Evolutionary conservation across 2,329 filamentous ascomycete genomes (phyloP).

Genomic region (Acephala macrosclerotiorum): DNA sequence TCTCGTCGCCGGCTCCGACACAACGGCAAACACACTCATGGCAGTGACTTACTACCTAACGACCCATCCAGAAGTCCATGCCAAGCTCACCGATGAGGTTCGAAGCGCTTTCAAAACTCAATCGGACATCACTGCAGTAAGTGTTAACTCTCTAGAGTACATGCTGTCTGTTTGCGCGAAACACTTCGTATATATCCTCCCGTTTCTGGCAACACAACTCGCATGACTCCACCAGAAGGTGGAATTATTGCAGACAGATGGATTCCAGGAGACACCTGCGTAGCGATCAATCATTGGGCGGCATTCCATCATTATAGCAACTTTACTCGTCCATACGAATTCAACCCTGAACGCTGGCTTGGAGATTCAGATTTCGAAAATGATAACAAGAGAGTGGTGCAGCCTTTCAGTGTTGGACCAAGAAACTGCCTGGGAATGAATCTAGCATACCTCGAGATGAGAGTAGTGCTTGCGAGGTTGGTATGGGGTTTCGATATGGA

Average conservation of each 20-base stretch:
- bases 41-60: conserved; percentile 58
- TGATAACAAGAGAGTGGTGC: conserved; percentile 22
- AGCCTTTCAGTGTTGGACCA: conserved; percentile 29
- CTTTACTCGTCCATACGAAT: conserved; percentile 24
- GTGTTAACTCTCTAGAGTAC: conserved; percentile 21
- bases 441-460: conserved; percentile 32
- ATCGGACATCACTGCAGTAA: conserved; percentile 23
- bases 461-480: conserved; percentile 31
- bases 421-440: conserved; percentile 30
- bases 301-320: conserved; percentile 21
- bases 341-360: conserved; percentile 45
- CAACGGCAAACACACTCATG: conserved; percentile 42
- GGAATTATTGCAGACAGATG: conserved; percentile 4
- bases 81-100: conserved; percentile 51
- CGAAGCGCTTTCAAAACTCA: conserved; percentile 47
- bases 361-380: conserved; percentile 16
- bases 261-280: conserved; percentile 5
- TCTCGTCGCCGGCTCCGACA: conserved; percentile 41
- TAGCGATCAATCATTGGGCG: conserved; percentile 19
- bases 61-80: conserved; percentile 47
- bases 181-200: conserved; percentile 29
- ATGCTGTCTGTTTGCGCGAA: conserved; percentile 27
- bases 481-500: conserved; percentile 24
- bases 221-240: conserved; percentile 3
- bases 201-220: neutral